These are phyloP conservation scores for Ilex paraguariensis DNA, from an alignment of 305 asterid genomes.

Conservation along the genomic window DNA sequence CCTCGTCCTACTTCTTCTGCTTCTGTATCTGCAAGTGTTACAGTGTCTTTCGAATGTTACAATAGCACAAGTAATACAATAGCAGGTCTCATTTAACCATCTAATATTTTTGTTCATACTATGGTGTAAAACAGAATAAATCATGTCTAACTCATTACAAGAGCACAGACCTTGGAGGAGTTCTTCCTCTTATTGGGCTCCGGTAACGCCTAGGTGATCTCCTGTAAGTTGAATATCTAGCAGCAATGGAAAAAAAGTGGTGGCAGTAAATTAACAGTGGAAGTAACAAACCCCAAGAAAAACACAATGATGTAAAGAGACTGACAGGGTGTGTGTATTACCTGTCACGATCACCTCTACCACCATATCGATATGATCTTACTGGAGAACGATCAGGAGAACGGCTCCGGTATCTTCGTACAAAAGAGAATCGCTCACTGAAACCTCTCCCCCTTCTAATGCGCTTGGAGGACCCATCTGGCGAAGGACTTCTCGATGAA, in stretches of 20 bases:
- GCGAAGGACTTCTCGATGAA: conserved; percentile 83
- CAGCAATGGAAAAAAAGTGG: conserved; percentile 1
- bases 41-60: background rate
- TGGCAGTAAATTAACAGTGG: background rate
- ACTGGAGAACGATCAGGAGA: conserved; percentile 65
- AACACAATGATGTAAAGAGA: background rate
- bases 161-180: conserved; percentile 51
- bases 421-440: conserved; percentile 81
- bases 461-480: conserved; percentile 86
- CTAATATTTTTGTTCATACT: background rate
- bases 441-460: conserved; percentile 96
- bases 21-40: conserved; percentile 56
- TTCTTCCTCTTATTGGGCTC: conserved; percentile 93
- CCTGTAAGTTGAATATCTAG: conserved; percentile 67
- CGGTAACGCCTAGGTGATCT: conserved; percentile 94
- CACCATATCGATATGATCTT: conserved; percentile 52
- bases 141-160: background rate
- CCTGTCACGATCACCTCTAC: conserved; percentile 79
- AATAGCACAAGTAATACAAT: background rate
- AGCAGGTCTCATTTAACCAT: no score
- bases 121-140: no score
- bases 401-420: conserved; percentile 77
- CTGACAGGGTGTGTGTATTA: conserved; percentile 14
- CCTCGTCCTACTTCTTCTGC: conserved; percentile 78
- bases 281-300: background rate